A percentile compares a stretch with the other conserved stretches of the same genome.
Evolutionary conservation across 2,329 filamentous ascomycete genomes (phyloP).

Genomic region (Microcyclosporella mali): DNA sequence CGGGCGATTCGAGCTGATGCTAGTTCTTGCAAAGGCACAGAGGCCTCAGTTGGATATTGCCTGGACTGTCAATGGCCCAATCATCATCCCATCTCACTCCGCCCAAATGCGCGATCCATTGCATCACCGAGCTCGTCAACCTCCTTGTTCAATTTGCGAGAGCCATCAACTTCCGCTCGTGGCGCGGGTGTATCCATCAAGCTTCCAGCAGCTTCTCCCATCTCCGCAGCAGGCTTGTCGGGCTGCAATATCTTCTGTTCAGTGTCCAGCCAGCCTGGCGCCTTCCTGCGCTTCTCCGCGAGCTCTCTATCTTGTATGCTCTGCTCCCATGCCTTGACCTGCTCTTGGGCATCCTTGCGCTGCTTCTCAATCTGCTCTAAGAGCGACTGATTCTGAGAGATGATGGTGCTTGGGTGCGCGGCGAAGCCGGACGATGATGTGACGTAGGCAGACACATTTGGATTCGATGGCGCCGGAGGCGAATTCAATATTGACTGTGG

Average conservation of each 20-base stretch:
- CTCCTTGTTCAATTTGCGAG: conserved; percentile 15
- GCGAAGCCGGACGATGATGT: conserved; percentile 69
- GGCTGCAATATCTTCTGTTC: conserved; percentile 64
- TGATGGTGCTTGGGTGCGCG: conserved; percentile 80
- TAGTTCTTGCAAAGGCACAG: too few species aligned
- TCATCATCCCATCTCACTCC: conserved; percentile 26
- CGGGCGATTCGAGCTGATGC: too few species aligned
- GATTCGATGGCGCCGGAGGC: conserved; percentile 31
- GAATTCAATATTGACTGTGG: conserved; percentile 62
- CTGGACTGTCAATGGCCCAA: too few species aligned
- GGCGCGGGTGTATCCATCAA: conserved; percentile 23
- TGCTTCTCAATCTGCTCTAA: conserved; percentile 67
- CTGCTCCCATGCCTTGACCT: conserved; percentile 65
- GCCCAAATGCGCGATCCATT: conserved; percentile 34
- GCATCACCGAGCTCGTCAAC: conserved; percentile 31
- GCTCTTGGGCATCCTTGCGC: conserved; percentile 59
- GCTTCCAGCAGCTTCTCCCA: conserved; percentile 10
- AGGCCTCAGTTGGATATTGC: too few species aligned
- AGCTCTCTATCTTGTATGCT: conserved; percentile 59
- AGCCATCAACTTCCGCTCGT: conserved; percentile 7
- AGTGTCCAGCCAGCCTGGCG: conserved; percentile 75
- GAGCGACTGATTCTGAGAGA: conserved; percentile 72
- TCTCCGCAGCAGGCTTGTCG: conserved; percentile 40
- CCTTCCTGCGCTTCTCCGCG: conserved; percentile 71
- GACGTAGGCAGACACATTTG: conserved; percentile 60